phyloP scores from a whole-genome alignment of 2,329 filamentous ascomycete species.

The Neonectria neomacrospora region DNA sequence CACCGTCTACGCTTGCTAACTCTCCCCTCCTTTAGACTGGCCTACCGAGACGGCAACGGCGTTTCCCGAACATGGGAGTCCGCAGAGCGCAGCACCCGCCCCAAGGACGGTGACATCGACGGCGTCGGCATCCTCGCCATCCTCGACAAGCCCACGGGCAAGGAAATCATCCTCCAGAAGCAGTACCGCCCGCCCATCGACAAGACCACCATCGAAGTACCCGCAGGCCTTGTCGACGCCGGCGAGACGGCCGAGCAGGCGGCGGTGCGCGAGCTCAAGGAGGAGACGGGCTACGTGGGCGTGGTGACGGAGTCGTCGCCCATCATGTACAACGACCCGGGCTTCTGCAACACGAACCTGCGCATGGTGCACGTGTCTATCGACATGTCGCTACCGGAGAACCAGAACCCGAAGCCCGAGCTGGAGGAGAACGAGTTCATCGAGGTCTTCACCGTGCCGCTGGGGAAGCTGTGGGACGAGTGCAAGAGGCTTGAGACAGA shows the following conservation, averaged over 20 bases:
- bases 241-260: conserved; percentile 70
- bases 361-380: conserved; percentile 78
- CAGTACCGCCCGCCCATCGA: conserved; percentile 73
- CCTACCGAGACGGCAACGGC: conserved; percentile 72
- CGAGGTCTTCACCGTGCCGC: conserved; percentile 77
- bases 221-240: conserved; percentile 71
- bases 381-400: conserved; percentile 75
- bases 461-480: conserved; percentile 72
- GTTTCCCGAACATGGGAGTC: conserved; percentile 75
- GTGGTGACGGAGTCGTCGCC: conserved; percentile 66
- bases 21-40: conserved; percentile 56
- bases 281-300: conserved; percentile 75
- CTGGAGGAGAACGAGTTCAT: conserved; percentile 87
- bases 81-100: conserved; percentile 75
- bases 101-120: conserved; percentile 70
- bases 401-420: conserved; percentile 74
- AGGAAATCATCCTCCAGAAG: conserved; percentile 72
- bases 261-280: conserved; percentile 71
- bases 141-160: conserved; percentile 64
- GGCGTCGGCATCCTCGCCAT: conserved; percentile 80
- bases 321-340: conserved; percentile 74
- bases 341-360: conserved; percentile 74
- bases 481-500: conserved; percentile 74
- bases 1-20: conserved; percentile 16
- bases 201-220: conserved; percentile 70